Percentiles rank a stretch among this genome's conserved stretches.
Conservation (phyloP, 345 rosid genomes). For the Sisymbrium irio region DNA sequence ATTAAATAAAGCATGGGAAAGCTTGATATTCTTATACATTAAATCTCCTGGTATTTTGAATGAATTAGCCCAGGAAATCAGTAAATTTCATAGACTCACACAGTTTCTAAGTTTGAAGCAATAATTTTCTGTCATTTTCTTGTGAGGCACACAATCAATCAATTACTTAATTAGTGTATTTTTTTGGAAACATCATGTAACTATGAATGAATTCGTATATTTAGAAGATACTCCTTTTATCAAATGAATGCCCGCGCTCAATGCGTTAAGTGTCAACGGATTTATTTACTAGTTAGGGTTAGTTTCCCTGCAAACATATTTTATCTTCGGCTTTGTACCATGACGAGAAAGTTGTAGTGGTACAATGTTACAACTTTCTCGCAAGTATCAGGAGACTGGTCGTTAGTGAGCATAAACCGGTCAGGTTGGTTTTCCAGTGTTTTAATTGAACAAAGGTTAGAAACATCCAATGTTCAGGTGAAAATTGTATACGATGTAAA, state of each 20-base stretch:
- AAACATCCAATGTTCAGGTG: constrained; percentile 1
- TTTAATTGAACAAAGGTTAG: background rate
- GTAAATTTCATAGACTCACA: background rate
- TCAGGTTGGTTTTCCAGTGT: background rate
- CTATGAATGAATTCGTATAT: background rate
- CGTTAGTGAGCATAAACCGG: background rate
- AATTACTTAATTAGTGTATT: background rate
- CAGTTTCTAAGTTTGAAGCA: background rate
- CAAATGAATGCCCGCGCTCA: background rate
- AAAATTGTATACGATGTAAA: background rate
- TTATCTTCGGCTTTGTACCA: no score
- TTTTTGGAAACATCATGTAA: background rate
- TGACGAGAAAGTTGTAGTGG: no score
- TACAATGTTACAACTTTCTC: no score
- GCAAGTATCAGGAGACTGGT: background rate
- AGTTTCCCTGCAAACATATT: no score
- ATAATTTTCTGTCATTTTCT: background rate
- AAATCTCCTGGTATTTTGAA: background rate
- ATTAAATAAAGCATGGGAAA: background rate
- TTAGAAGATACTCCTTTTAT: background rate
- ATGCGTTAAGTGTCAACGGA: no score
- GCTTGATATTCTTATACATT: no score
- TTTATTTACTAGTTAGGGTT: no score
- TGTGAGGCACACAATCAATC: background rate
- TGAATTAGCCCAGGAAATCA: background rate